These are phyloP conservation scores for Yamagishiella unicocca DNA, from an alignment of 139 green algal genomes.

Conservation along the genomic window DNA sequence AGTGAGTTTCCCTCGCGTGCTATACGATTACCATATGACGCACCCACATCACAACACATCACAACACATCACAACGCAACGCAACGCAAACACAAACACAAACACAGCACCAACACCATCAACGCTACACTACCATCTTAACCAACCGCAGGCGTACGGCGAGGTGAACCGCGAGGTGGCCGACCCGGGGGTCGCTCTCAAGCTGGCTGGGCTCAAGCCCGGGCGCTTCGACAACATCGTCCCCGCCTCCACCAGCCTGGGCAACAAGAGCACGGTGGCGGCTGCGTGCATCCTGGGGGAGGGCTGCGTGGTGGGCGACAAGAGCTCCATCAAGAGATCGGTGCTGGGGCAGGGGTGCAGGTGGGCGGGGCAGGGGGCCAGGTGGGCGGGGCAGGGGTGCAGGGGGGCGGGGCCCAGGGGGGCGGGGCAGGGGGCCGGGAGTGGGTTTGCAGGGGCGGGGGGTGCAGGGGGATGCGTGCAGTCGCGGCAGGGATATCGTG, in stretches of 20 bases:
- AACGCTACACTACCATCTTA: no score
- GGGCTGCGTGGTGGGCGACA: slow-evolving; percentile 83
- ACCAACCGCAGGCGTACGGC: slow-evolving; percentile 63
- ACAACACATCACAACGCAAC: no score
- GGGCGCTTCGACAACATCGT: slow-evolving; percentile 83
- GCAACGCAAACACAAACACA: no score
- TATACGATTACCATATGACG: no score
- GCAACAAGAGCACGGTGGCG: slow-evolving; percentile 78
- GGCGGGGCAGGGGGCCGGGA: neutral
- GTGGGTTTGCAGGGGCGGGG: neutral
- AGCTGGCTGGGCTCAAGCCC: slow-evolving; percentile 41
- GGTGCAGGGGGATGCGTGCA: neutral
- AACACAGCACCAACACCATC: neutral
- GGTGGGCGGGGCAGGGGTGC: neutral
- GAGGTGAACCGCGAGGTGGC: slow-evolving; percentile 78
- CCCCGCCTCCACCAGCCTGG: slow-evolving; percentile 61
- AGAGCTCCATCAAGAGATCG: slow-evolving; percentile 87
- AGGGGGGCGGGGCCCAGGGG: neutral
- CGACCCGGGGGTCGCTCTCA: slow-evolving; percentile 61
- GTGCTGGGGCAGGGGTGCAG: slow-evolving; percentile 82
- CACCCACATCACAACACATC: no score
- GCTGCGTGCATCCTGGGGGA: slow-evolving; percentile 82
- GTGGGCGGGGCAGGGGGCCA: slow-evolving; percentile 30
- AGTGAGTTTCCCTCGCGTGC: no score
- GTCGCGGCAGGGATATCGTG: no score